Base-by-base conservation (phyloP, 75 land plant species). In the Chamaecyparis obtusa region DNA sequence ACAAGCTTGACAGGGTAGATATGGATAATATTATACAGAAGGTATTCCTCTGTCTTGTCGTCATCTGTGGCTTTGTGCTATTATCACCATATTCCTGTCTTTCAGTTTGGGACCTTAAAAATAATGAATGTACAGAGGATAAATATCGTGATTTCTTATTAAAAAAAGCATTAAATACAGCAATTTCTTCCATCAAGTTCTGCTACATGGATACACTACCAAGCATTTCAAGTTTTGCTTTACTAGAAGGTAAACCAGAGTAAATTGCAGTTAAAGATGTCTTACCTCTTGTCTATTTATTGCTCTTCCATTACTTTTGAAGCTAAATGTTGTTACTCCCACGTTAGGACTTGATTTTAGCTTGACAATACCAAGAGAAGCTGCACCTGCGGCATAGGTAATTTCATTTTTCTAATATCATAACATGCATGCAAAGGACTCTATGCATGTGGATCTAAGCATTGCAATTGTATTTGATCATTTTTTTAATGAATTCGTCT, bases 231-330 rank as follows among this genome's bases (percentile, higher is more conserved):
- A 69, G 30, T 69, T 69, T 5, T n/a, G 30, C n/a, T 27, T 2
- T 9, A 69, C 7, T n/a, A 69, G 32, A 69, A 6, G 32, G 30
- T 69, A 27, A 5, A 69, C 72, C n/a, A 15, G 1, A 15, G 14
- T 21, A 16, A 3, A 64, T 64, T 64, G 32, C 30, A 69, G 2
- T 1, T 39, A n/a, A 69, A n/a, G 32, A 69, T 69, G 32, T 4
- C 72, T 69, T 69, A 69, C 32, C 72, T 69, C 72, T 69, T 69
- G 27, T n/a, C 72, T 69, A 4, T n/a, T 69, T 69, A 5, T 30
- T 69, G 72, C 72, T 69, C 72, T 69, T 69, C 21, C 72, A 69
- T 69, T 27, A n/a, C 72, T 69, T 69, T 69, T 69, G 72, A 39
- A 39, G 41, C 41, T 39, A 39, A 39, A 39, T 39, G 41, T 39